These are phyloP conservation scores for Phylloporus sp. DNA, from an alignment of 768 basidiomycete species.

Conservation along the genomic window DNA sequence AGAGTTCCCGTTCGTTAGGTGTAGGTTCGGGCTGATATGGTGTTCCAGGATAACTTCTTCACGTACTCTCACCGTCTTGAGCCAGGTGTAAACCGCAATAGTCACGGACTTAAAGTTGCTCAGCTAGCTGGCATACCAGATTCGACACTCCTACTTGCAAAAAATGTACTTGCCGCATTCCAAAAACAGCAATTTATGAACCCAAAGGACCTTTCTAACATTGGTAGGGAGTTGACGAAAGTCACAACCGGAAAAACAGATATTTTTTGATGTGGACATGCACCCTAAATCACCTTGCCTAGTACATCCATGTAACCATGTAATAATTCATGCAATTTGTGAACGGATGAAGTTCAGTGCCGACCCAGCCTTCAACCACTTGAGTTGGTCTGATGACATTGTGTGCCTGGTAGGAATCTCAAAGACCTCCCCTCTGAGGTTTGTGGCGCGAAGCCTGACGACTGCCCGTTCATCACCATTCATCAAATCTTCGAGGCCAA, in stretches of 20 bases:
- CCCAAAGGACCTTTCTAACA: conserved; percentile 28
- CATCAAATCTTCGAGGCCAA: conserved; percentile 72
- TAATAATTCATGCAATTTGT: conserved; percentile 30
- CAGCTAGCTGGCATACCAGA: conserved; percentile 80
- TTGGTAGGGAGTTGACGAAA: conserved; percentile 30
- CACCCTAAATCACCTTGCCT: neutral
- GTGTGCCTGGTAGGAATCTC: conserved; percentile 80
- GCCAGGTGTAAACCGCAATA: conserved; percentile 85
- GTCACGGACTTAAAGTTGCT: conserved; percentile 89
- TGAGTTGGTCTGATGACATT: conserved; percentile 84
- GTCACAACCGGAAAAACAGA: neutral
- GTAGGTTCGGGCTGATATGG: neutral
- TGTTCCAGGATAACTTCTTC: conserved; percentile 65
- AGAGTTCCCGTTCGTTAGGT: neutral
- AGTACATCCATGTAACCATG: neutral
- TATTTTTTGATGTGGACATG: neutral
- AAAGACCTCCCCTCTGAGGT: conserved; percentile 55
- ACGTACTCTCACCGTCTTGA: conserved; percentile 77
- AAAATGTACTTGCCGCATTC: conserved; percentile 45
- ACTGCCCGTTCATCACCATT: conserved; percentile 38
- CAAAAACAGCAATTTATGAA: conserved; percentile 23
- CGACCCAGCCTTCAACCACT: conserved; percentile 86
- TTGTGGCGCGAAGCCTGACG: conserved; percentile 62
- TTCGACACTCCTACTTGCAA: conserved; percentile 56
- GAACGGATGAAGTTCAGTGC: conserved; percentile 88